Base-by-base conservation (phyloP, 1,139 yeast species). In the Wickerhamomyces sp. region DNA sequence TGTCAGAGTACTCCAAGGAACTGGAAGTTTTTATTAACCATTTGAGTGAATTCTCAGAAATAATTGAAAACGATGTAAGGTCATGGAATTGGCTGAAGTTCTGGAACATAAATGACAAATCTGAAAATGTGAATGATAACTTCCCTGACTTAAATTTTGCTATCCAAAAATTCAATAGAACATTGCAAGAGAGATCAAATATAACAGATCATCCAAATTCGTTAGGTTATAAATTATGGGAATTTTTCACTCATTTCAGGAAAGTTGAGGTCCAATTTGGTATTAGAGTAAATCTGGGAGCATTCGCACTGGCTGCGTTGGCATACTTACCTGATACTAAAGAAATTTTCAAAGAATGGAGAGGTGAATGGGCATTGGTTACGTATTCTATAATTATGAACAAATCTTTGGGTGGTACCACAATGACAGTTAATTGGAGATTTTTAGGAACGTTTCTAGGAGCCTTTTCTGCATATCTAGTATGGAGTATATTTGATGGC, bases 361-460 rank as follows among this genome's bases (percentile, higher is more conserved):
- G 92, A 49, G 81, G 85, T 14, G 96, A 87, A 58, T 87, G 96
- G 96, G 82, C 89, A 0, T 63, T 87, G 29, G 83, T 85, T 13
- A 80, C 90, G 0, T 87, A 79, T 54, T 79, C 87, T 51, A 82
- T 87, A 41, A 84, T 87, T 68, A 85, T 86, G 92, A 84, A 81
- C 54, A 85, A 85, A 55, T 81, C 90, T 0, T 67, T 85, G n/a
- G 96, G 95, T 13, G 95, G 95, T 0, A 87, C 95, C 0, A 74
- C 86, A 14, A 78, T 81, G 77, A 82, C 94, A 0, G 79, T 83
- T 2, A 81, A 82, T 47, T 81, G 85, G 77, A 68, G 96, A 47
- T 70, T 86, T 40, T 51, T 81, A 15, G 96, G 96, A 0, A 86
- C 95, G 0, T 76, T 80, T 46, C 41, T 82, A 10, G 96, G 96